Evolutionary conservation across 441 rosid species (phyloP).

Genomic region (Melastoma candidum): DNA sequence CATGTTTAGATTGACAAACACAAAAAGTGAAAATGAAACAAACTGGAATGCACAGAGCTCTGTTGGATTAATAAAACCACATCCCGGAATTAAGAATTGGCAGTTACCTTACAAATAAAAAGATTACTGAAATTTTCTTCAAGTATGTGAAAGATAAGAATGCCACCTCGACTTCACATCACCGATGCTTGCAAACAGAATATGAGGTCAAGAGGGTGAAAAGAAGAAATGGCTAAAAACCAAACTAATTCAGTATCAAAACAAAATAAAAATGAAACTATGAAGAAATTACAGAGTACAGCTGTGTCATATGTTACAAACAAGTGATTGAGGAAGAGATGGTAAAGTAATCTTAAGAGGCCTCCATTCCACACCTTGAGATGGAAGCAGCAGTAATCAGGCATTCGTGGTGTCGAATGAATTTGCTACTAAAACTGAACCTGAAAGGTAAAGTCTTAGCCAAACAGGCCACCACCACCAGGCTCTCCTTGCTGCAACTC

Average conservation of each 20-base stretch:
- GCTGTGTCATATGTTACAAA: slow-evolving; percentile 54
- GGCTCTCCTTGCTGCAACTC: slow-evolving; percentile 68
- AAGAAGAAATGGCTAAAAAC: slow-evolving; percentile 6
- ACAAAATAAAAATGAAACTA: too few relatives aligned
- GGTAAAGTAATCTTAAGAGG: slow-evolving; percentile 31
- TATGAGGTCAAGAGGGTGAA: slow-evolving; percentile 38
- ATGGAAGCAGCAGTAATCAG: slow-evolving; percentile 56
- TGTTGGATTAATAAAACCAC: slow-evolving; percentile 15
- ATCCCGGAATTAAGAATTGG: slow-evolving; percentile 25
- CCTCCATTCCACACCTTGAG: slow-evolving; percentile 79
- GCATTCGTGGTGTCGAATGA: slow-evolving; percentile 39
- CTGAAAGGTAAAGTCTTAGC: slow-evolving; percentile 53
- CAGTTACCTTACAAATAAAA: slow-evolving; percentile 48
- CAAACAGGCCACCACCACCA: slow-evolving; percentile 90
- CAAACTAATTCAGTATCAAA: too few relatives aligned
- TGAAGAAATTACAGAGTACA: slow-evolving; percentile 35
- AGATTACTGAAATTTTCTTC: slow-evolving; percentile 52
- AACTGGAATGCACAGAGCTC: slow-evolving; percentile 5
- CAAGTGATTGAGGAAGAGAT: slow-evolving; percentile 58
- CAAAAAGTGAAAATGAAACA: not conserved
- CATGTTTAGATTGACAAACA: too few relatives aligned
- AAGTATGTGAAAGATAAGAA: slow-evolving; percentile 57
- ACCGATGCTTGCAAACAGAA: slow-evolving; percentile 87
- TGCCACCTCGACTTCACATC: slow-evolving; percentile 75
- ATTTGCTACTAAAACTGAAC: slow-evolving; percentile 41